Conservation (phyloP, 2,329 filamentous ascomycete genomes). For the Pseudophaeomoniella oleicola region DNA sequence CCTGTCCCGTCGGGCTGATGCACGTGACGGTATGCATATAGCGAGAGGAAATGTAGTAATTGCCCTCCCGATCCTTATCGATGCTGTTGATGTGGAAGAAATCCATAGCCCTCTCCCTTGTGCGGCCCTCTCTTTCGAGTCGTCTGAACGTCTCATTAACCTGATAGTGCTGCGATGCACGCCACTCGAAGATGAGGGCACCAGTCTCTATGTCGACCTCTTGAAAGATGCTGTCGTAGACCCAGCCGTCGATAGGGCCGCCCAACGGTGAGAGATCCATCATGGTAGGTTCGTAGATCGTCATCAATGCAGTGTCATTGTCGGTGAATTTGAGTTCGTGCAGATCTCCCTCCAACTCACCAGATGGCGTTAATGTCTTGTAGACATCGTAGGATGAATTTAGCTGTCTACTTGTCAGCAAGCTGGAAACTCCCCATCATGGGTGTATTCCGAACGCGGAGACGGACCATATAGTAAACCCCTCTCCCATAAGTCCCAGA, state of each 20-base stretch:
- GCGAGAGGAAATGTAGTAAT: constrained; percentile 29
- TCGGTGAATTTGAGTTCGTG: constrained; percentile 34
- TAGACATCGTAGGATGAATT: constrained; percentile 20
- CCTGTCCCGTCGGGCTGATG: constrained; percentile 27
- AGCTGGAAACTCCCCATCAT: constrained; percentile 11
- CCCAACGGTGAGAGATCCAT: constrained; percentile 23
- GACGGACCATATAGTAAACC: constrained; percentile 29
- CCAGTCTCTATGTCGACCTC: constrained; percentile 31
- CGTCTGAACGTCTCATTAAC: constrained; percentile 12
- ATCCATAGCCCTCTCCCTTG: constrained; percentile 28
- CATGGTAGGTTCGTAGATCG: constrained; percentile 21
- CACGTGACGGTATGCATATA: constrained; percentile 27
- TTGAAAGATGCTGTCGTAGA: constrained; percentile 27
- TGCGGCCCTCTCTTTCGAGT: constrained; percentile 24
- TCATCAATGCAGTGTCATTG: constrained; percentile 23
- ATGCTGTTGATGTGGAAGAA: constrained; percentile 43
- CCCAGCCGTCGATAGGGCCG: constrained; percentile 22
- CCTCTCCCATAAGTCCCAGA: constrained; percentile 33
- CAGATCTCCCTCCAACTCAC: constrained; percentile 27
- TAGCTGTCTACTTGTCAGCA: constrained; percentile 15
- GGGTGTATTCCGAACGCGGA: no score
- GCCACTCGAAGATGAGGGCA: constrained; percentile 32
- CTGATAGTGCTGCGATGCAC: constrained; percentile 30
- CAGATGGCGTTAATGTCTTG: constrained; percentile 23
- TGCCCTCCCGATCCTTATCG: constrained; percentile 30